These are phyloP conservation scores for Scalesia atractyloides DNA, from an alignment of 129 eudicot genomes.

Conservation along the genomic window DNA sequence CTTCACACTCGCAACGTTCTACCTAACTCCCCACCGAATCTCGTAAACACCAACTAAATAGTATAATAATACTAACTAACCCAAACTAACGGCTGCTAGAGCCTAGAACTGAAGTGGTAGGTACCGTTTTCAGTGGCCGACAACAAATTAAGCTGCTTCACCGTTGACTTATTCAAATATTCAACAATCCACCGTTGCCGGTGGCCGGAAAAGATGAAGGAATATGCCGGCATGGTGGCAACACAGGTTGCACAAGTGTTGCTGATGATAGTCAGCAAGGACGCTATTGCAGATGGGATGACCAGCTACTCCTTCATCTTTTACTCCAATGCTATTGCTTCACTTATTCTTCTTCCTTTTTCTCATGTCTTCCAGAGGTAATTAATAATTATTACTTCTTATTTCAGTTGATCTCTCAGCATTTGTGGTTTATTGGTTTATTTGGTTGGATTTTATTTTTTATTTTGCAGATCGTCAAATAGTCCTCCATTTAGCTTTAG, in stretches of 20 bases:
- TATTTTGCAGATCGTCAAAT: slow-evolving; percentile 45
- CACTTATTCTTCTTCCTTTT: slow-evolving; percentile 64
- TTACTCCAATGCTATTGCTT: slow-evolving; percentile 80
- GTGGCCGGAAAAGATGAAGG: slow-evolving; percentile 36
- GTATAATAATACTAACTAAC: neutral
- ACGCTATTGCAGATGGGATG: slow-evolving; percentile 74
- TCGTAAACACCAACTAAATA: neutral
- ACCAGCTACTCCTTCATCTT: slow-evolving; percentile 66
- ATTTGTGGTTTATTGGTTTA: neutral
- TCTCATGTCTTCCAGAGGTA: slow-evolving; percentile 57
- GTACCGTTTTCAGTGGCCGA: neutral
- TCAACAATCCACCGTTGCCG: too few species aligned
- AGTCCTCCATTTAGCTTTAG: slow-evolving; percentile 52
- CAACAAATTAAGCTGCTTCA: too few species aligned
- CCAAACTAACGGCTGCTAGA: too few species aligned
- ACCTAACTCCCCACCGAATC: slow-evolving; percentile 11
- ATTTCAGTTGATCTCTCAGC: neutral
- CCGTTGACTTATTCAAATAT: slow-evolving; percentile 1
- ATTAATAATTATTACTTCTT: neutral
- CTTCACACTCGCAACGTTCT: too few species aligned
- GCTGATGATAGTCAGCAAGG: slow-evolving; percentile 56
- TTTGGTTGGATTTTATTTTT: neutral
- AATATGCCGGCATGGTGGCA: slow-evolving; percentile 61
- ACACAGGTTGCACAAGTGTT: slow-evolving; percentile 72
- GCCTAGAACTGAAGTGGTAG: neutral